These are phyloP conservation scores for Holtermannia corniformis DNA, from an alignment of 768 basidiomycete species.

Conservation along the genomic window DNA sequence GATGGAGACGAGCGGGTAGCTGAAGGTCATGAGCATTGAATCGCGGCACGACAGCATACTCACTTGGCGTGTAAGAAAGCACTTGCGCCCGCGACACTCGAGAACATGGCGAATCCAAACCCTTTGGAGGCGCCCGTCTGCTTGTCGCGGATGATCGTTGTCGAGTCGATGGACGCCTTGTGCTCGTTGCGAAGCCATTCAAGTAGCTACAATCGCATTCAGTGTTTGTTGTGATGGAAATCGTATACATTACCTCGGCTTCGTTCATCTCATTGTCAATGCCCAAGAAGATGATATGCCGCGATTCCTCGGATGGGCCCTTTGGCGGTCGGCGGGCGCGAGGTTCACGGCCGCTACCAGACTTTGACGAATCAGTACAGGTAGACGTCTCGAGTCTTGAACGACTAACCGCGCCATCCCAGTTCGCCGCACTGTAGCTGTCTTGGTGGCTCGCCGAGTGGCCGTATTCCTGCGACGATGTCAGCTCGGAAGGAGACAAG, in stretches of 20 bases:
- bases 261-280: conserved; percentile 86
- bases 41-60: conserved; percentile 6
- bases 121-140: conserved; percentile 92
- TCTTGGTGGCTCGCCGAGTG: too few relatives aligned
- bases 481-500: too few relatives aligned
- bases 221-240: conserved; percentile 40
- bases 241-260: conserved; percentile 61
- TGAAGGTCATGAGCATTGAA: conserved; percentile 5
- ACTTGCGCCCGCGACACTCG: conserved; percentile 71
- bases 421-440: too few relatives aligned
- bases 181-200: conserved; percentile 35
- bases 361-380: too few relatives aligned
- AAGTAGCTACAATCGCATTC: conserved; percentile 15
- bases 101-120: conserved; percentile 94
- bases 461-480: too few relatives aligned
- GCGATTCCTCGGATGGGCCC: conserved; percentile 68
- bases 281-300: conserved; percentile 91
- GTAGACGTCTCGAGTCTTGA: too few relatives aligned
- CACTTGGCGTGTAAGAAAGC: conserved; percentile 75
- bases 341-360: too few relatives aligned
- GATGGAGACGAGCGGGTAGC: conserved; percentile 79
- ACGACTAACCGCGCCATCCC: too few relatives aligned
- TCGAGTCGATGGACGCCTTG: conserved; percentile 38
- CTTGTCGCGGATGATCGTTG: conserved; percentile 91
- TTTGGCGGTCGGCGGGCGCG: too few relatives aligned